Evolutionary conservation across 192 early-diverging fungal genomes (phyloP).

Genomic region (Entomortierella beljakovae): DNA sequence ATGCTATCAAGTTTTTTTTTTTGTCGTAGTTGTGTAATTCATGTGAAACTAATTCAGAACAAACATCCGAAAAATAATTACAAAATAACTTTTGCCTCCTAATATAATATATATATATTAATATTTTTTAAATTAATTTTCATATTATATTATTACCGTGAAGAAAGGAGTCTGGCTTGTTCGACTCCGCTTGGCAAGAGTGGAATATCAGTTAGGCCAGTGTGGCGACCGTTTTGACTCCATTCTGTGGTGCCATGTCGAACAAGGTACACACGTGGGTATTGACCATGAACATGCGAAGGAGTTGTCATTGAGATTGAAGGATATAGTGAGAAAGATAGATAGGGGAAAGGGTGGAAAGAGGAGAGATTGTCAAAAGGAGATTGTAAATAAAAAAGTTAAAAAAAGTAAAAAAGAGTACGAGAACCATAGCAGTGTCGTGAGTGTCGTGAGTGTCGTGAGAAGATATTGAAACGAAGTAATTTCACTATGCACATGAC

Average conservation of each 20-base stretch:
- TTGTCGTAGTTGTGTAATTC: too few relatives aligned
- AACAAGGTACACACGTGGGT: constrained; percentile 57
- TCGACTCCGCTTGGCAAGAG: constrained; percentile 48
- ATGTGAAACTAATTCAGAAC: background rate
- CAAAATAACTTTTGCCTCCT: background rate
- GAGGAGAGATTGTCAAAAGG: background rate
- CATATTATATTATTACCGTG: constrained; percentile 18
- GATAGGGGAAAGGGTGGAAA: background rate
- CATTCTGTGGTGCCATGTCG: constrained; percentile 63
- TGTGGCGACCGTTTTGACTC: constrained; percentile 59
- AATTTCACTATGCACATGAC: too few relatives aligned
- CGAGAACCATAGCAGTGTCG: background rate
- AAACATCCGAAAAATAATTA: background rate
- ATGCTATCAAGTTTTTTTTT: too few relatives aligned
- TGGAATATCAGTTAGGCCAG: constrained; percentile 52
- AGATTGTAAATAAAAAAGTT: background rate
- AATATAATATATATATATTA: background rate
- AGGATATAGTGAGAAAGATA: too few relatives aligned
- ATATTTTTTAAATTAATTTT: background rate
- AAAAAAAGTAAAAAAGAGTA: background rate
- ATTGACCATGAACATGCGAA: constrained; percentile 37
- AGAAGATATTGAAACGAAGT: too few relatives aligned
- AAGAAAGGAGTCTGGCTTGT: constrained; percentile 48
- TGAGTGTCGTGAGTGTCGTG: too few relatives aligned
- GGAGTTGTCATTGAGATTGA: constrained; percentile 31